Evolutionary conservation across 2,329 filamentous ascomycete species (phyloP), one percentile per base, ranked within the genome.

Genomic region (Arthrobotrys megalospora): DNA sequence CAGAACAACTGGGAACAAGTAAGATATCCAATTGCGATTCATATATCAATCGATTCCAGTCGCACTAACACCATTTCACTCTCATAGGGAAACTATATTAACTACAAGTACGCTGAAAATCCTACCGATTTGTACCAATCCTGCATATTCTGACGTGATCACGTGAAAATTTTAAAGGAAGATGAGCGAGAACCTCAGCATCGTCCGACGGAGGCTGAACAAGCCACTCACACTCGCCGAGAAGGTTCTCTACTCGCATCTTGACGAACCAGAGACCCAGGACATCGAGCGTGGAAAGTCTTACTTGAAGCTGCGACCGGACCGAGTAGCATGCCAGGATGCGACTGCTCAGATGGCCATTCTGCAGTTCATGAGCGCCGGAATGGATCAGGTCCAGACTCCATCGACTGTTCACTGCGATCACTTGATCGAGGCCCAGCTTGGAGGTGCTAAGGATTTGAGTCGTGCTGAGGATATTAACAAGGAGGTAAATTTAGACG

Each of bases 271-370:
- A 70, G 93, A 98, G 83, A 91, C 91, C 82, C 95, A 98, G 86
- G 95, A 98, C 63, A 97, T 99, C 83, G 91, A 97, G 90, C 93
- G 96, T 85, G 96, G 96, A 84, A 90, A 90, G 83, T 97, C 94
- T 79, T 98, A 99, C 87, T 90, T 99, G 82, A 97, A 95, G 88
- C 91, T 99, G 82, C 93, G 96, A 81, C 96, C 96, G 75, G 96
- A 99, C 85, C 93, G 96, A 86, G 96, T 99, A 83, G 96, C 96
- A 86, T 98, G 96, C 89, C 96, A 99, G 89, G 96, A 99, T 90
- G 96, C 96, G 85, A 98, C 96, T 79, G 96, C 96, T 80, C 96
- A 99, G 89, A 99, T 99, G 96, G 96, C 96, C 81, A 97, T 99
- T 82, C 89, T 99, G 77, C 96, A 99, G 88, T 99, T 99, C 90